These are phyloP conservation scores for Gossypium gossypioides DNA, from an alignment of 441 rosid genomes.

Conservation along the genomic window DNA sequence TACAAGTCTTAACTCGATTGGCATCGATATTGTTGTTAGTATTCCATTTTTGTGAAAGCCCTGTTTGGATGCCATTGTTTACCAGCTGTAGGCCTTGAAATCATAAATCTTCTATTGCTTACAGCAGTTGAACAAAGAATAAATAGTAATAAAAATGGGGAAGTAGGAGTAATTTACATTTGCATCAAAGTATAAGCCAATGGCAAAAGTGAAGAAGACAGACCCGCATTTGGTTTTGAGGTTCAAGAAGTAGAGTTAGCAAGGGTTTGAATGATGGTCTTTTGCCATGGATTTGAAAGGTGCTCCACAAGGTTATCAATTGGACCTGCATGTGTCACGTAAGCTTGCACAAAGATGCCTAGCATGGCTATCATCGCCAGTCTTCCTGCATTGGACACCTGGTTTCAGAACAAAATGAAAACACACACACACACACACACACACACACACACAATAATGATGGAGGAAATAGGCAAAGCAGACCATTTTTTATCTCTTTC, in stretches of 20 bases:
- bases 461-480: background rate
- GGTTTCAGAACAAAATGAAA: background rate
- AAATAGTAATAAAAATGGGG: constrained; percentile 8
- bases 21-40: too few relatives aligned
- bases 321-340: constrained; percentile 79
- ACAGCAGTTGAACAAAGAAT: constrained; percentile 1
- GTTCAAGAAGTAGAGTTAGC: constrained; percentile 37
- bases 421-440: background rate
- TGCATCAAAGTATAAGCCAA: background rate
- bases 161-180: background rate
- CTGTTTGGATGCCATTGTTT: background rate
- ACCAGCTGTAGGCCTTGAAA: background rate
- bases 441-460: background rate
- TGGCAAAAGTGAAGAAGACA: background rate
- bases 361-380: constrained; percentile 88
- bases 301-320: constrained; percentile 78
- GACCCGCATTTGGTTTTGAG: background rate
- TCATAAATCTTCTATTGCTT: constrained; percentile 1
- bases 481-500: constrained; percentile 88
- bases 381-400: constrained; percentile 41
- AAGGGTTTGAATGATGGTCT: constrained; percentile 68
- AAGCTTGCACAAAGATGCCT: constrained; percentile 81
- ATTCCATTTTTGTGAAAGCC: background rate
- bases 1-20: background rate
- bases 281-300: constrained; percentile 85